Conservation (phyloP, 768 basidiomycete species). For the Boletus speciosus region DNA sequence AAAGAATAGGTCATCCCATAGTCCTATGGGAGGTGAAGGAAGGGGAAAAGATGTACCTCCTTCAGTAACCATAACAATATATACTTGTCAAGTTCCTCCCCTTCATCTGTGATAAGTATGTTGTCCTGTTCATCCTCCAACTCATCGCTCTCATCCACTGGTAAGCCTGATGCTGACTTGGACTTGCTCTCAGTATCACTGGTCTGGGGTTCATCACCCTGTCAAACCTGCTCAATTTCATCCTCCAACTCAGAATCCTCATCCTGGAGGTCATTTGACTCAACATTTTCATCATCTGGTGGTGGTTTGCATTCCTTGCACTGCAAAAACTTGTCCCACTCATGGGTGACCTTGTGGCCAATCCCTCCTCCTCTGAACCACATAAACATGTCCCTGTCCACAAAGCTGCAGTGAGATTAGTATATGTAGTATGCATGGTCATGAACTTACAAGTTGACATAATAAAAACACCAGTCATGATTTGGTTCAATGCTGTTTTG, state of each 20-base stretch:
- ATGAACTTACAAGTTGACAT: slow-evolving; percentile 9
- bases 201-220: too few species aligned
- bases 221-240: background rate
- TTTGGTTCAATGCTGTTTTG: background rate
- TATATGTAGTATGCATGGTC: background rate
- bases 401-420: background rate
- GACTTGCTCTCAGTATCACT: too few species aligned
- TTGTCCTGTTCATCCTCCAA: background rate
- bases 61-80: too few species aligned
- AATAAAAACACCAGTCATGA: slow-evolving; percentile 28
- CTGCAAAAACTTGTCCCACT: slow-evolving; percentile 10
- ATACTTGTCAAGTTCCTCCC: slow-evolving; percentile 7
- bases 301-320: background rate
- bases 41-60: too few species aligned
- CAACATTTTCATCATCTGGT: background rate
- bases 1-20: too few species aligned
- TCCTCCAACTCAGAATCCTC: background rate
- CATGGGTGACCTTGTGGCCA: background rate
- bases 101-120: background rate
- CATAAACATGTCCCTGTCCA: background rate
- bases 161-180: too few species aligned
- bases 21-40: too few species aligned
- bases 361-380: background rate
- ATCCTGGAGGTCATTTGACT: background rate
- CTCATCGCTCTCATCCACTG: background rate